phyloP scores from a whole-genome alignment of 2,329 filamentous ascomycete species.

The Chaetomium sp. region DNA sequence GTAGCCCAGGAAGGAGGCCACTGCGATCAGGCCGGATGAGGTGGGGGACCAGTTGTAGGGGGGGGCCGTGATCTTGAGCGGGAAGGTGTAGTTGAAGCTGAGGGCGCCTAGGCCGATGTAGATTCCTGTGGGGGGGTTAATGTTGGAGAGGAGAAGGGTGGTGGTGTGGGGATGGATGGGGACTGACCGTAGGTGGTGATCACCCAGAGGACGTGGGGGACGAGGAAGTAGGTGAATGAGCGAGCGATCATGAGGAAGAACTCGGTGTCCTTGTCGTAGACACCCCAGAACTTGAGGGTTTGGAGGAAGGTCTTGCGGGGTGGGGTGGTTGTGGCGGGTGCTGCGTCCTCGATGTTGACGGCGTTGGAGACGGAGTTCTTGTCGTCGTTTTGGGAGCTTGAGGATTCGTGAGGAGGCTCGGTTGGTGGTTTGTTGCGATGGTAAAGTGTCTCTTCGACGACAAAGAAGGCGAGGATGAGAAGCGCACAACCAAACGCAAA shows the following conservation, averaged over 20 bases:
- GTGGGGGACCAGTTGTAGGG: constrained; percentile 48
- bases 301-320: constrained; percentile 44
- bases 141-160: background rate
- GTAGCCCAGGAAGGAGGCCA: constrained; percentile 41
- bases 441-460: constrained; percentile 34
- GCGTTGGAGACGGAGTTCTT: constrained; percentile 16
- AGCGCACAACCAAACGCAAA: constrained; percentile 48
- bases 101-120: constrained; percentile 51
- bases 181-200: constrained; percentile 43
- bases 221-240: constrained; percentile 48
- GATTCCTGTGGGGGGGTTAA: constrained; percentile 33
- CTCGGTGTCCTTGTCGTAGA: constrained; percentile 44
- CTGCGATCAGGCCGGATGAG: constrained; percentile 48
- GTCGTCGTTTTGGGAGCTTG: constrained; percentile 21
- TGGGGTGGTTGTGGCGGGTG: constrained; percentile 33
- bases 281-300: constrained; percentile 46
- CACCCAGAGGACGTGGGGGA: constrained; percentile 50
- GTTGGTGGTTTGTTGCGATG: constrained; percentile 25
- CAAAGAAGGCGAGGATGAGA: constrained; percentile 33
- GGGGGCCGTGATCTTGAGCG: constrained; percentile 44
- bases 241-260: constrained; percentile 48
- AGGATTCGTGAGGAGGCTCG: constrained; percentile 1
- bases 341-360: constrained; percentile 1
- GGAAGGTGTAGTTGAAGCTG: constrained; percentile 51
- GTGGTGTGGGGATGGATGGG: background rate